Base-by-base conservation (phyloP, 2,329 filamentous ascomycete genomes). In the Phyllosticta capitalensis region DNA sequence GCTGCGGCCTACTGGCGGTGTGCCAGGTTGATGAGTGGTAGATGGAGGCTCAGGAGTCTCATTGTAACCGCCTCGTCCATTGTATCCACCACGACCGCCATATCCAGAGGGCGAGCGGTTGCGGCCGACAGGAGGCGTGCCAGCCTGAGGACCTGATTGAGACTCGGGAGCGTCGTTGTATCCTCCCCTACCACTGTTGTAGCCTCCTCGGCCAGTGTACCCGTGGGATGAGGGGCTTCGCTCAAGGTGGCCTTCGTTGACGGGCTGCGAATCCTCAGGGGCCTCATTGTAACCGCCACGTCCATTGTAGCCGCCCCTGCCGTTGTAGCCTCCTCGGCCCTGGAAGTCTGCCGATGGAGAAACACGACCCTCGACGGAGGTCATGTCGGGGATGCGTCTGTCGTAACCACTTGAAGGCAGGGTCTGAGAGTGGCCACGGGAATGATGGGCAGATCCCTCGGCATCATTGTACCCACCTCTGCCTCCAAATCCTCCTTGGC, bases 41-140 rank as follows among this genome's bases (percentile, higher is more conserved):
- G 48, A 10, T 20, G 21, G 19, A 4, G 54, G 54, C 53, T 60
- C 58, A 7, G 58, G 38, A n/a, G 58, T 60, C 26, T 67, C 66
- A 26, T 63, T 63, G 48, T 63, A 63, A 17, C 61, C 61, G 19
- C 59, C 61, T 10, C 60, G 52, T 19, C 59, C 59, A 33, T 71
- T 71, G 62, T 71, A 71, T 38, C 71, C 68, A 59, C 67, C 69
- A 9, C 65, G 64, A 54, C 68, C 69, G 17, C 38, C 38, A n/a
- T 45, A 45, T n/a, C 38, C 19, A 48, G 50, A 56, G 9, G 58
- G 58, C 24, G 54, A 56, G 6, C 58, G 55, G 19, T 28, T 54
- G 33, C 48, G 45, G 10, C 52, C 52, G 4, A 33, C 45, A 22
- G 58, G 54, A 19, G 58, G 58, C 22, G 58, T 56, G 19, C 54